phyloP scores from a whole-genome alignment of 148 eudicot species.

The Rhododendron mucronatum region DNA sequence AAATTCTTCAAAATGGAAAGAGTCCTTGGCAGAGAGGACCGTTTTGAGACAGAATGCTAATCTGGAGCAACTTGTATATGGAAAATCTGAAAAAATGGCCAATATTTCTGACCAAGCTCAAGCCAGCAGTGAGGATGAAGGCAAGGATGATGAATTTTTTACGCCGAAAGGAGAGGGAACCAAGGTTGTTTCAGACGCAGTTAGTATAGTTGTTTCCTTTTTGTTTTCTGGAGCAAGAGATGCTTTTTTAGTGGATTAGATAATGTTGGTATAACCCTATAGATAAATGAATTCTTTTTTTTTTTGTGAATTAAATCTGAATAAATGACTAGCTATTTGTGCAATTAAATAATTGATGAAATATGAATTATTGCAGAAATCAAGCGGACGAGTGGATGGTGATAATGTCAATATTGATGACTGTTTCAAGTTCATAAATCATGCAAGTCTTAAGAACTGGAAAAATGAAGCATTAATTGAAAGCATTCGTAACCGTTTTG shows the following conservation, averaged over 20 bases:
- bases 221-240: slow-evolving; percentile 11
- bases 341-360: too few species aligned
- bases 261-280: neutral
- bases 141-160: slow-evolving; percentile 74
- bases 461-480: slow-evolving; percentile 36
- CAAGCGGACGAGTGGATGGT: slow-evolving; percentile 28
- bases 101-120: slow-evolving; percentile 19
- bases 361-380: slow-evolving; percentile 26
- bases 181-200: slow-evolving; percentile 53
- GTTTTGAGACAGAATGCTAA: slow-evolving; percentile 43
- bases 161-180: slow-evolving; percentile 73
- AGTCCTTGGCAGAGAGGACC: slow-evolving; percentile 61
- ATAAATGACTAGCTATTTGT: too few species aligned
- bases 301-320: neutral
- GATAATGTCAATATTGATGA: slow-evolving; percentile 53
- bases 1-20: slow-evolving; percentile 85
- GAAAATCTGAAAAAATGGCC: slow-evolving; percentile 31
- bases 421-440: slow-evolving; percentile 53
- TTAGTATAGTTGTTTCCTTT: neutral
- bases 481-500: slow-evolving; percentile 83
- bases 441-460: slow-evolving; percentile 44
- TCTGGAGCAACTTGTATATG: slow-evolving; percentile 88
- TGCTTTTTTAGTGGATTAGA: neutral
- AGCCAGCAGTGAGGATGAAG: slow-evolving; percentile 50
- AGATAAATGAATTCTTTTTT: too few species aligned